phyloP scores from a whole-genome alignment of 2,329 filamentous ascomycete genomes.

The Alternaria incomplexa region DNA sequence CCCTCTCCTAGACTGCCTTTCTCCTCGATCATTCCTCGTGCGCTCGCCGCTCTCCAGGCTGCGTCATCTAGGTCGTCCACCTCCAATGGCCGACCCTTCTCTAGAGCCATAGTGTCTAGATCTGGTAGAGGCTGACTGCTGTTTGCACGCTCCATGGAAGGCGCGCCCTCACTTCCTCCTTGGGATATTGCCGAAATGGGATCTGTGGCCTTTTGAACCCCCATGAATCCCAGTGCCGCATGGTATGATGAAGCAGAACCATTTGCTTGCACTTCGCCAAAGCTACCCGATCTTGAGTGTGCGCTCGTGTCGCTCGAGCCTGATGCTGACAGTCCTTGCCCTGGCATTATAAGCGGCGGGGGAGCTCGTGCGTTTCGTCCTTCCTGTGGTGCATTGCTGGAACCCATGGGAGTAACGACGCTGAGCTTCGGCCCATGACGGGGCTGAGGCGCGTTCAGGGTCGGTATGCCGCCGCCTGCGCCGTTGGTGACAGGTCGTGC shows the following conservation, averaged over 20 bases:
- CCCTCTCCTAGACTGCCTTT: slow-evolving; percentile 91
- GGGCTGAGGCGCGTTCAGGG: slow-evolving; percentile 56
- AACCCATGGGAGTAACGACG: slow-evolving; percentile 87
- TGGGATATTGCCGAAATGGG: slow-evolving; percentile 90
- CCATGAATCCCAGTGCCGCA: slow-evolving; percentile 81
- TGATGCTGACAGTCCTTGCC: slow-evolving; percentile 66
- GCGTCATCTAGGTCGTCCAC: slow-evolving; percentile 95
- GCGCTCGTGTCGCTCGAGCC: slow-evolving; percentile 82
- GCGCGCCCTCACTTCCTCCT: slow-evolving; percentile 70
- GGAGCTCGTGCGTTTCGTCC: slow-evolving; percentile 61
- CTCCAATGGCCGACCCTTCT: slow-evolving; percentile 82
- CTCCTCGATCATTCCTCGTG: slow-evolving; percentile 86
- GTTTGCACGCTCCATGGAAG: slow-evolving; percentile 78
- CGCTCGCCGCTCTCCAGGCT: slow-evolving; percentile 91
- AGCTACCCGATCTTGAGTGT: slow-evolving; percentile 84
- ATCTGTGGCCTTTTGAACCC: slow-evolving; percentile 72
- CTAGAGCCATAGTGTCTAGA: slow-evolving; percentile 80
- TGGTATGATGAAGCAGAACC: slow-evolving; percentile 84
- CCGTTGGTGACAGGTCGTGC: slow-evolving; percentile 76
- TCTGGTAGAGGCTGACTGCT: slow-evolving; percentile 78
- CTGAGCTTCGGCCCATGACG: slow-evolving; percentile 75
- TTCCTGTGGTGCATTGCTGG: slow-evolving; percentile 74
- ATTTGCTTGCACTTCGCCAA: slow-evolving; percentile 78
- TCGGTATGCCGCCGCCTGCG: slow-evolving; percentile 49
- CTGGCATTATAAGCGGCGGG: slow-evolving; percentile 58